Evolutionary conservation across 2,329 filamentous ascomycete species (phyloP).

Genomic region (Claviceps capensis): DNA sequence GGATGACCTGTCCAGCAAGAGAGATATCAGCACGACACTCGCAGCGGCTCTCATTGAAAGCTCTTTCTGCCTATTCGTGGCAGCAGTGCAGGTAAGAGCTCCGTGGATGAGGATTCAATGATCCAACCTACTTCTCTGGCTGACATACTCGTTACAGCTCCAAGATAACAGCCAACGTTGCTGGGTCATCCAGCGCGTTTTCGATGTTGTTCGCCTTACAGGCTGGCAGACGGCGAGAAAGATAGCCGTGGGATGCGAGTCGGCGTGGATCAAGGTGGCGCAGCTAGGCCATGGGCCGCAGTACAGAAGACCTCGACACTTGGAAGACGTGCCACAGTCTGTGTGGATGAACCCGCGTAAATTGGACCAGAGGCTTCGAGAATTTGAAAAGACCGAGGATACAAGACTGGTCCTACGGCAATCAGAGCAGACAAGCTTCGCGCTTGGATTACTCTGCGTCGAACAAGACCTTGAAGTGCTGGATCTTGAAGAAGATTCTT

Average conservation of each 20-base stretch:
- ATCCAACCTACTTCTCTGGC: not conserved
- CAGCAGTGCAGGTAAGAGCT: constrained; percentile 52
- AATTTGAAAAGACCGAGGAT: constrained; percentile 28
- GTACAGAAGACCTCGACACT: constrained; percentile 41
- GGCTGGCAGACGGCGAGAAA: constrained; percentile 77
- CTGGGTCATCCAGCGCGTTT: constrained; percentile 63
- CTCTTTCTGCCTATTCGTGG: constrained; percentile 73
- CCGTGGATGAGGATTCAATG: not conserved
- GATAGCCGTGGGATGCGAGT: constrained; percentile 75
- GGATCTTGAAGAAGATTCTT: constrained; percentile 33
- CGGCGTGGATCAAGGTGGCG: constrained; percentile 64
- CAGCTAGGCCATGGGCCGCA: constrained; percentile 62
- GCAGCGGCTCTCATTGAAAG: constrained; percentile 74
- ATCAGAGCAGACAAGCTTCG: constrained; percentile 55
- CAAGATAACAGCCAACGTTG: constrained; percentile 56
- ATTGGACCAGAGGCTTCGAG: constrained; percentile 37
- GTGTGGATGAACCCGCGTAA: constrained; percentile 37
- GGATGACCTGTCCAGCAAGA: constrained; percentile 36
- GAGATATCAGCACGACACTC: constrained; percentile 59
- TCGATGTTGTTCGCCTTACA: constrained; percentile 63
- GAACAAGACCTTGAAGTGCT: constrained; percentile 60
- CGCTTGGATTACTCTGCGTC: constrained; percentile 64
- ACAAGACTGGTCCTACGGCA: constrained; percentile 44
- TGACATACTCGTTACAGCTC: constrained; percentile 4
- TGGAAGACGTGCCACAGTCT: constrained; percentile 21